Evolutionary conservation across 208 protist genomes (phyloP), one percentile per base, ranked within the genome.

Genomic region (Wallacemonas collosoma): DNA sequence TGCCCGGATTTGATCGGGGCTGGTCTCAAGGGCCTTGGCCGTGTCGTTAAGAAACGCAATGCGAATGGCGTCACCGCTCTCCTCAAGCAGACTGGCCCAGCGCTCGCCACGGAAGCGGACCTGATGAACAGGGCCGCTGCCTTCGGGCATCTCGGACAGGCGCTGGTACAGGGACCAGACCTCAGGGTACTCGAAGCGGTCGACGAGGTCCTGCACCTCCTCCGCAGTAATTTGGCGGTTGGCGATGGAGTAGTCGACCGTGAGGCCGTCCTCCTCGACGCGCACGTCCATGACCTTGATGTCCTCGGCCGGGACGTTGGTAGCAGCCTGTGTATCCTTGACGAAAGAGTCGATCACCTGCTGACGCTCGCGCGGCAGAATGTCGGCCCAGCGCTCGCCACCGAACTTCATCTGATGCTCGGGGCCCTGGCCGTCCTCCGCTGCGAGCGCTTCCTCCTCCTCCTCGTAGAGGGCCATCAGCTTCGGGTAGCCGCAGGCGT

Each of bases 81-180:
- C 77, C 41, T 62, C 41, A 26, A 83, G 73, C 50, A 83, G 68
- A n/a, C n/a, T 47, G 55, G 47, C 66, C 80, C 80, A 83, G 66
- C 82, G 72, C 72, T 79, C 79, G 64, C 78, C 79, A 53, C 75
- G 75, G 71, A 85, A 85, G 67, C 68, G 76, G n/a, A 81, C 73
- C 60, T 87, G 75, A 61, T 87, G 80, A 26, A 78, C 58, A 36
- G 71, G 62, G 38, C 70, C 72, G 2, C 67, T 66, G 66, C 63
- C 76, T 6, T 82, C 70, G 62, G 47, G 61, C 41, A 83, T 56
- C 7, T 69, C 72, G n/a, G 45, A 36, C 17, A 85, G 61, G 44
- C 73, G 73, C 74, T 88, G 73, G 60, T 91, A 91, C 53, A 91
- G 75, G 3, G 64, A 62, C 87, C 87, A 91, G 51, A 92, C 78